Conservation (phyloP, 306 rosid genomes). For the Quercus variabilis region DNA sequence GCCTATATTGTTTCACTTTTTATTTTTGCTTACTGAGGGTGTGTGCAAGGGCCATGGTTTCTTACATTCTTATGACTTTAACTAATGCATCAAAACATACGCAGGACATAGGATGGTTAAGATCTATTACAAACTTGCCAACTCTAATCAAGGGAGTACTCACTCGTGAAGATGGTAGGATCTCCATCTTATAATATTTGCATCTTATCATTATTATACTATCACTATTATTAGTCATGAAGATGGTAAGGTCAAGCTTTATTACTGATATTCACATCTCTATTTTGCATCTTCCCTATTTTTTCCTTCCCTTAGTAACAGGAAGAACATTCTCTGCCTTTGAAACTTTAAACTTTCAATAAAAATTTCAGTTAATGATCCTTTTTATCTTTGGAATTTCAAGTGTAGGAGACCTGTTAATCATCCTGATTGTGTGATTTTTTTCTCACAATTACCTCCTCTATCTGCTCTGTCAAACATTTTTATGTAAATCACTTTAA, state of each 20-base stretch:
- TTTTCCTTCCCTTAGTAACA: not conserved
- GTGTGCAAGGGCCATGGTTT: not conserved
- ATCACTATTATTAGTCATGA: no score
- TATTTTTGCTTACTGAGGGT: not conserved
- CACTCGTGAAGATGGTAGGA: slow-evolving; percentile 22
- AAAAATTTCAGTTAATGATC: not conserved
- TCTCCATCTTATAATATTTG: no score
- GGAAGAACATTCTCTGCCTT: not conserved
- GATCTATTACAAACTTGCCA: slow-evolving; percentile 29
- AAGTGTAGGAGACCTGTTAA: not conserved
- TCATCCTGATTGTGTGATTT: not conserved
- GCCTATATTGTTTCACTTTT: not conserved
- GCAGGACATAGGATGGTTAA: slow-evolving; percentile 31
- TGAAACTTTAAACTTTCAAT: not conserved
- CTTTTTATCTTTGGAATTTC: not conserved
- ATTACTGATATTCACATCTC: no score
- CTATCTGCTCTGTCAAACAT: not conserved
- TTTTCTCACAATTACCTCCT: not conserved
- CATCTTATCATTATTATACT: no score
- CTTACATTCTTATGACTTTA: not conserved
- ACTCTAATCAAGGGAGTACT: slow-evolving; percentile 24
- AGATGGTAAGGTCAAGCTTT: no score
- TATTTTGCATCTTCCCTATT: no score
- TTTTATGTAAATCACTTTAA: not conserved
- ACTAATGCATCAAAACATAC: not conserved